phyloP scores from a whole-genome alignment of 176 grass and related monocot species.

The Paspalum notatum region DNA sequence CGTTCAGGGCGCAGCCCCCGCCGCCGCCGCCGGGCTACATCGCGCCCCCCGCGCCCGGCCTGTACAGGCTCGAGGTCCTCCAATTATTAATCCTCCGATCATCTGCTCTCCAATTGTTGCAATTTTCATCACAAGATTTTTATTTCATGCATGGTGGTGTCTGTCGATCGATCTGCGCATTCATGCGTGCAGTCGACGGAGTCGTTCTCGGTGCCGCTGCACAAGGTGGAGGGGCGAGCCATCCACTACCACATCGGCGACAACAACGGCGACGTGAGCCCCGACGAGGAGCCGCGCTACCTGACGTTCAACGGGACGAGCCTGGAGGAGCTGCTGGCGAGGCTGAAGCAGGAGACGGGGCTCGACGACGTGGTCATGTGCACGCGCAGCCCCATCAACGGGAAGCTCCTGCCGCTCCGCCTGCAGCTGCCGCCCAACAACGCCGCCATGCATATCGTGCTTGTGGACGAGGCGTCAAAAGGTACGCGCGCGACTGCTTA shows the following conservation, averaged over 20 bases:
- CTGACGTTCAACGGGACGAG: slow-evolving; percentile 72
- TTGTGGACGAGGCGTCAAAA: slow-evolving; percentile 62
- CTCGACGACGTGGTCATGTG: slow-evolving; percentile 63
- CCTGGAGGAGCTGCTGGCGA: slow-evolving; percentile 64
- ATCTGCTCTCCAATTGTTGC: too few relatives aligned
- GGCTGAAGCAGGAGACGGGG: slow-evolving; percentile 54
- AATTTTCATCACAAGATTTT: neutral
- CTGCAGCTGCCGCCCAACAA: slow-evolving; percentile 84
- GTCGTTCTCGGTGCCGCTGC: slow-evolving; percentile 50
- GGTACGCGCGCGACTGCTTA: slow-evolving; percentile 1
- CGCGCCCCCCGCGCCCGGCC: neutral
- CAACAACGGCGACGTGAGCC: slow-evolving; percentile 44
- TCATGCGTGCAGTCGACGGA: slow-evolving; percentile 49
- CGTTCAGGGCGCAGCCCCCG: slow-evolving; percentile 32
- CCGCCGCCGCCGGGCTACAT: slow-evolving; percentile 39
- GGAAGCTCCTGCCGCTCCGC: slow-evolving; percentile 63
- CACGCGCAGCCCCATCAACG: slow-evolving; percentile 55
- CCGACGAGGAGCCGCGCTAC: slow-evolving; percentile 22
- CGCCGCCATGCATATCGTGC: slow-evolving; percentile 57
- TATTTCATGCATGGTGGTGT: neutral
- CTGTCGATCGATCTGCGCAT: too few relatives aligned
- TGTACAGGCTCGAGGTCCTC: slow-evolving; percentile 56
- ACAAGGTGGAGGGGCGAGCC: slow-evolving; percentile 65
- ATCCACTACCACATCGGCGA: slow-evolving; percentile 71
- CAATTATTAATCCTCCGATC: too few relatives aligned